Evolutionary conservation across 2,329 filamentous ascomycete genomes (phyloP).

Genomic region (Alternaria solani): DNA sequence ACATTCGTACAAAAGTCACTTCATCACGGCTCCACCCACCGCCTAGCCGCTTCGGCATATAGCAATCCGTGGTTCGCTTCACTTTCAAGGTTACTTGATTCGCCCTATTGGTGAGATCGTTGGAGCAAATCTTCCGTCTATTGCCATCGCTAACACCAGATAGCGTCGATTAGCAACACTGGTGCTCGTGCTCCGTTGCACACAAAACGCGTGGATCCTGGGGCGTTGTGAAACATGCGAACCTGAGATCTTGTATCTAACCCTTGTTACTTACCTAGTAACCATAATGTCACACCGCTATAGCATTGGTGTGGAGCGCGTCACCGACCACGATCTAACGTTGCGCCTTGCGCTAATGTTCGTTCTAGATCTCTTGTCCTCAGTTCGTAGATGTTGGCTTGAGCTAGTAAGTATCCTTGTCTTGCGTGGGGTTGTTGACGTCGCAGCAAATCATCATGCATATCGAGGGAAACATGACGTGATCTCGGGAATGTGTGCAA

Average conservation of each 20-base stretch:
- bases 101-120: not conserved
- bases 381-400: not conserved
- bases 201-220: not conserved
- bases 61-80: not conserved
- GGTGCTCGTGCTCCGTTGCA: not conserved
- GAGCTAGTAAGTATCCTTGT: slow-evolving; percentile 1
- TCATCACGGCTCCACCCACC: not conserved
- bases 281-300: not conserved
- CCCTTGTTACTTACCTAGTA: not conserved
- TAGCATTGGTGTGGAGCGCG: not conserved
- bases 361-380: not conserved
- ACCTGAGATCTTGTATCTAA: not conserved
- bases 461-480: not conserved
- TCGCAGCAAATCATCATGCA: not conserved
- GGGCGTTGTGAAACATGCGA: not conserved
- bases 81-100: not conserved
- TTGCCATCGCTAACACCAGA: not conserved
- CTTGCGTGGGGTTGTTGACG: not conserved
- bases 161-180: not conserved
- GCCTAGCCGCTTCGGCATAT: not conserved
- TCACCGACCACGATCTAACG: not conserved
- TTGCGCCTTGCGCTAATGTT: not conserved
- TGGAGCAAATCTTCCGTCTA: not conserved
- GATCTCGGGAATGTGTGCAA: not conserved
- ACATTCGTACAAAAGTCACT: not conserved